These are phyloP conservation scores for Panaeolus papilionaceus DNA, from an alignment of 768 basidiomycete genomes.

Conservation along the genomic window DNA sequence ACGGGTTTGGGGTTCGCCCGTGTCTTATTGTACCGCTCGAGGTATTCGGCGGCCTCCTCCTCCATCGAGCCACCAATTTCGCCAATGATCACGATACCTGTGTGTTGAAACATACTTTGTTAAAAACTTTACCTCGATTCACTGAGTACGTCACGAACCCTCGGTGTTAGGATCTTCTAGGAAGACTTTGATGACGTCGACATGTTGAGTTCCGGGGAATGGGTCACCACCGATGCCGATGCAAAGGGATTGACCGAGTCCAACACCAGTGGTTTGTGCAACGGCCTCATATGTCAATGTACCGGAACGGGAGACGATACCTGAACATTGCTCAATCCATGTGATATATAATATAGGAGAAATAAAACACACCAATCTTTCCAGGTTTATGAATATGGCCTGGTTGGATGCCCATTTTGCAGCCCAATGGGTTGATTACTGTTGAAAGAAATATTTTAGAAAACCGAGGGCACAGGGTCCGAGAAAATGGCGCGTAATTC, in stretches of 20 bases:
- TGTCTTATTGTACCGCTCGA: slow-evolving; percentile 92
- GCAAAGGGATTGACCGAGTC: slow-evolving; percentile 95
- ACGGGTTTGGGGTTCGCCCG: slow-evolving; percentile 90
- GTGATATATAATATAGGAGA: not conserved
- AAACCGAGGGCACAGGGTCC: not conserved
- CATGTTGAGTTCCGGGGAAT: slow-evolving; percentile 94
- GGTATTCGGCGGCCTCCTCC: slow-evolving; percentile 97
- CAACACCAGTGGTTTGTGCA: slow-evolving; percentile 94
- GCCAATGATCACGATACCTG: slow-evolving; percentile 96
- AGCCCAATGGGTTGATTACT: slow-evolving; percentile 95
- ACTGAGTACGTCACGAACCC: slow-evolving; percentile 52
- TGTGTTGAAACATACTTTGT: slow-evolving; percentile 15
- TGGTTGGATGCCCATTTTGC: slow-evolving; percentile 99
- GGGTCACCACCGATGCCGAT: slow-evolving; percentile 98
- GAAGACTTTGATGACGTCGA: slow-evolving; percentile 96
- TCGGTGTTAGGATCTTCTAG: slow-evolving; percentile 93
- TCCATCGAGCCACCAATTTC: slow-evolving; percentile 99
- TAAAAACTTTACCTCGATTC: slow-evolving; percentile 16
- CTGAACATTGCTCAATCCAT: slow-evolving; percentile 42
- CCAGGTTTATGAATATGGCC: slow-evolving; percentile 98
- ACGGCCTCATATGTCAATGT: slow-evolving; percentile 99
- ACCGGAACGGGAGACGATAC: slow-evolving; percentile 94
- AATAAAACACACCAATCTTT: slow-evolving; percentile 75
- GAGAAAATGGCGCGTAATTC: not conserved
- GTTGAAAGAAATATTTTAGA: slow-evolving; percentile 5